phyloP scores from a whole-genome alignment of 192 early-diverging fungal species.

The Backusella mclennaniae region DNA sequence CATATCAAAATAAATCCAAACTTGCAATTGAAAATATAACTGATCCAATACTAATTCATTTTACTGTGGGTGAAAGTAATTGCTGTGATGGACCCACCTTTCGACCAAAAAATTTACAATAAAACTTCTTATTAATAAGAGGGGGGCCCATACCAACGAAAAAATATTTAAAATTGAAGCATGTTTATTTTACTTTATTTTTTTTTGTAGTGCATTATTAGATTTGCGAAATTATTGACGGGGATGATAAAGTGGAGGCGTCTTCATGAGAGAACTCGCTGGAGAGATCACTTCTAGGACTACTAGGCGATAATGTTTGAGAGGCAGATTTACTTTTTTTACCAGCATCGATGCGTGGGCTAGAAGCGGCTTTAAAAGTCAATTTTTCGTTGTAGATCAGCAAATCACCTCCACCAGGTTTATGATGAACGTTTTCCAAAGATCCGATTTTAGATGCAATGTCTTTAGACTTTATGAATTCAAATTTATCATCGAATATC shows the following conservation, averaged over 20 bases:
- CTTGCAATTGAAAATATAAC: background rate
- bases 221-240: background rate
- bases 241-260: background rate
- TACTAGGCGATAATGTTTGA: background rate
- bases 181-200: background rate
- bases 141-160: background rate
- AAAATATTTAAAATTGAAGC: background rate
- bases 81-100: background rate
- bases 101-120: background rate
- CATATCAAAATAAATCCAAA: background rate
- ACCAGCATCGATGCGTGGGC: conserved; percentile 3
- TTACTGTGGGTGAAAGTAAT: background rate
- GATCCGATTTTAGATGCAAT: conserved; percentile 13
- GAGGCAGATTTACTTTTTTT: background rate
- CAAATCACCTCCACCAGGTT: conserved; percentile 20
- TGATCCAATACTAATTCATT: background rate
- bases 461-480: conserved; percentile 7
- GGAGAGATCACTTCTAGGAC: background rate
- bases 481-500: background rate
- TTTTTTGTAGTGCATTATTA: background rate
- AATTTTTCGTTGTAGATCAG: conserved; percentile 2
- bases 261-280: background rate
- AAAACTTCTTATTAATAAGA: background rate
- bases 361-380: background rate
- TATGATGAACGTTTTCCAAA: conserved; percentile 23